A percentile compares a stretch with the other conserved stretches of the same genome.
phyloP scores from a whole-genome alignment of 208 protist species.

The Leishmania braziliensis region DNA sequence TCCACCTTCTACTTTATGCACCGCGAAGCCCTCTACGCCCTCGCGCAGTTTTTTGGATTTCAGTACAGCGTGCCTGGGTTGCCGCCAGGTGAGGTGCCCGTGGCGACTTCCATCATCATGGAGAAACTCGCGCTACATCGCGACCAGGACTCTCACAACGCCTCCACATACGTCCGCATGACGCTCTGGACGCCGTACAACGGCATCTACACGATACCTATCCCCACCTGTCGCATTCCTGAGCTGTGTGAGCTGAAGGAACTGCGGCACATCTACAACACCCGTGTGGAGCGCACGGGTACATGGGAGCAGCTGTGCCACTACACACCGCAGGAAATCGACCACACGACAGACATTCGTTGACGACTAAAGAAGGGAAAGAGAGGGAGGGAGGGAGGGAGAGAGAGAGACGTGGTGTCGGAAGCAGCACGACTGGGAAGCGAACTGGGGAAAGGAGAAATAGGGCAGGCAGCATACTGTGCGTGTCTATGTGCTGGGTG shows the following conservation, averaged over 20 bases:
- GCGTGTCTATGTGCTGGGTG: background rate
- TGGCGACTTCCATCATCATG: constrained; percentile 71
- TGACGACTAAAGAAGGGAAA: constrained; percentile 14
- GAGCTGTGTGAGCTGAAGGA: constrained; percentile 76
- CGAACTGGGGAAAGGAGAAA: background rate
- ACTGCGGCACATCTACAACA: constrained; percentile 58
- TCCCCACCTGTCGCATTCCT: constrained; percentile 62
- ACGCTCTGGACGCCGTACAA: constrained; percentile 75
- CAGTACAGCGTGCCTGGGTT: constrained; percentile 66
- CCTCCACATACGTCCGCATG: constrained; percentile 54
- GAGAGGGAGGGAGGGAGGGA: too few relatives aligned
- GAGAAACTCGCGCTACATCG: constrained; percentile 61
- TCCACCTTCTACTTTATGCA: constrained; percentile 83
- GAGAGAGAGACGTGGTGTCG: background rate
- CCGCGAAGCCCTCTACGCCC: constrained; percentile 83
- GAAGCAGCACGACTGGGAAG: background rate
- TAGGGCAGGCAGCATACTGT: background rate
- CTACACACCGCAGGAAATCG: constrained; percentile 68
- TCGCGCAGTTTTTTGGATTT: constrained; percentile 85
- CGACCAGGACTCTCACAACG: constrained; percentile 42
- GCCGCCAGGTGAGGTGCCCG: constrained; percentile 70
- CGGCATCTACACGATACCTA: constrained; percentile 55
- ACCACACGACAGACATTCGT: constrained; percentile 82
- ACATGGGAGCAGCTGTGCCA: constrained; percentile 75
- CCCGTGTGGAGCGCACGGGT: constrained; percentile 65